These are phyloP conservation scores for Mentha longifolia DNA, from an alignment of 257 asterid genomes.

Conservation along the genomic window DNA sequence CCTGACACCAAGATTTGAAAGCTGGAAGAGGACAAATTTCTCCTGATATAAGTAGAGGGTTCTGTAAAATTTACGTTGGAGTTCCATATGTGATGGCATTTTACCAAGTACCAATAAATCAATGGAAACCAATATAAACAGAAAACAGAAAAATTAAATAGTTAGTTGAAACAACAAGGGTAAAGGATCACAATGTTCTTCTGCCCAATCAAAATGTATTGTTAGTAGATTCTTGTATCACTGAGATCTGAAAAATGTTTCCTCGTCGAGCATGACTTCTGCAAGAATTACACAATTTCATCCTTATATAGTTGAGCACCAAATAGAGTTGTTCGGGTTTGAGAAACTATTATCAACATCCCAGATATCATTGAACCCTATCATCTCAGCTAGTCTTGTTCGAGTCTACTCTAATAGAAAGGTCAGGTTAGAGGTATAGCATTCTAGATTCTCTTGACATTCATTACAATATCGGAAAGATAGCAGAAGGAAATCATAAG, in stretches of 20 bases:
- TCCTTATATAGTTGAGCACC: constrained; percentile 13
- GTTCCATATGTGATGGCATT: constrained; percentile 25
- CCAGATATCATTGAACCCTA: constrained; percentile 8
- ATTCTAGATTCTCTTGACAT: constrained; percentile 6
- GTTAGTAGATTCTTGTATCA: constrained; percentile 10
- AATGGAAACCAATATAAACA: constrained; percentile 23
- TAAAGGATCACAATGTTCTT: constrained; percentile 27
- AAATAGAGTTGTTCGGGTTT: constrained; percentile 12
- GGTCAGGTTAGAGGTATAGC: constrained; percentile 28
- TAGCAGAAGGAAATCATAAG: constrained; percentile 21
- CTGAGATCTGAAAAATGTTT: constrained; percentile 19
- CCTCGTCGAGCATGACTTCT: constrained; percentile 15
- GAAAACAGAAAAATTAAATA: too few relatives aligned
- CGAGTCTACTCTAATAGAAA: constrained; percentile 15
- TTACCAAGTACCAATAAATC: constrained; percentile 14
- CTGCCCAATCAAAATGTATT: constrained; percentile 15
- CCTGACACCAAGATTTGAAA: constrained; percentile 96
- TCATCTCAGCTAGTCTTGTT: constrained; percentile 11
- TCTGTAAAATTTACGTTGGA: neutral
- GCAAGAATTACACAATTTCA: constrained; percentile 17
- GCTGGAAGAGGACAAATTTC: constrained; percentile 55
- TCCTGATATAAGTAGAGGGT: constrained; percentile 26
- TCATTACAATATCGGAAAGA: constrained; percentile 17
- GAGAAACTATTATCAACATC: neutral
- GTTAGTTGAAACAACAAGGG: too few relatives aligned